A percentile compares a stretch with the other conserved stretches of the same genome.
phyloP scores from a whole-genome alignment of 768 basidiomycete genomes.

The Kwoniella sp. region DNA sequence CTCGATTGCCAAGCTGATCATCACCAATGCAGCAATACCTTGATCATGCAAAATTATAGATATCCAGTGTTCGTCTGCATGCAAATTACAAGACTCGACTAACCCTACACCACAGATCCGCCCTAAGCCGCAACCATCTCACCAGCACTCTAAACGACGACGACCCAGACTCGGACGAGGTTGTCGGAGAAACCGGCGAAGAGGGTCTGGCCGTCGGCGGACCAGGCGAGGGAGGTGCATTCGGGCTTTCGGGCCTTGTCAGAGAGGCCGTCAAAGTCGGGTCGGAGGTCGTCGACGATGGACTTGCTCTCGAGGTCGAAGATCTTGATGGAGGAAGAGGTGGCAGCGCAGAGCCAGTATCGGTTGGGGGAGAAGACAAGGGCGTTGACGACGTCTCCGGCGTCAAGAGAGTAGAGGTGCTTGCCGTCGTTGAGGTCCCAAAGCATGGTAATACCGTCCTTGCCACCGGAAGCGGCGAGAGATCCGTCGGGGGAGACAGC shows the following conservation, averaged over 20 bases:
- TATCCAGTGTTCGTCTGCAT: constrained; percentile 27
- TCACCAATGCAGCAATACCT: neutral
- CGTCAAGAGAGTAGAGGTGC: constrained; percentile 99
- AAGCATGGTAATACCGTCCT: constrained; percentile 99
- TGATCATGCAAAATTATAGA: neutral
- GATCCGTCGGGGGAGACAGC: constrained; percentile 99
- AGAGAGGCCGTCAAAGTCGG: constrained; percentile 81
- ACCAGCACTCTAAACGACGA: constrained; percentile 42
- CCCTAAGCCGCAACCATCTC: neutral
- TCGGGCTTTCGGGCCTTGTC: constrained; percentile 63
- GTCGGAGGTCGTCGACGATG: constrained; percentile 98
- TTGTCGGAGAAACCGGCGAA: constrained; percentile 98
- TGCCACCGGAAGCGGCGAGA: constrained; percentile 96
- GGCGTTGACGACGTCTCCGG: constrained; percentile 96
- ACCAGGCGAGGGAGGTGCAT: constrained; percentile 97
- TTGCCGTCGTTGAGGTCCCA: constrained; percentile 99
- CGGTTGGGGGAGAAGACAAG: constrained; percentile 99
- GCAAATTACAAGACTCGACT: constrained; percentile 11
- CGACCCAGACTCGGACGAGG: constrained; percentile 63
- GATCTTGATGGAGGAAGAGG: constrained; percentile 95
- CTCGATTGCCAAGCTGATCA: no score
- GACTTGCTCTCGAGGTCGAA: constrained; percentile 99
- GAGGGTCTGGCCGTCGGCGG: constrained; percentile 93
- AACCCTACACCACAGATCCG: constrained; percentile 3
- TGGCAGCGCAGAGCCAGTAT: constrained; percentile 99